Evolutionary conservation across 768 basidiomycete genomes (phyloP).

Genomic region (Suillus tomentosus): DNA sequence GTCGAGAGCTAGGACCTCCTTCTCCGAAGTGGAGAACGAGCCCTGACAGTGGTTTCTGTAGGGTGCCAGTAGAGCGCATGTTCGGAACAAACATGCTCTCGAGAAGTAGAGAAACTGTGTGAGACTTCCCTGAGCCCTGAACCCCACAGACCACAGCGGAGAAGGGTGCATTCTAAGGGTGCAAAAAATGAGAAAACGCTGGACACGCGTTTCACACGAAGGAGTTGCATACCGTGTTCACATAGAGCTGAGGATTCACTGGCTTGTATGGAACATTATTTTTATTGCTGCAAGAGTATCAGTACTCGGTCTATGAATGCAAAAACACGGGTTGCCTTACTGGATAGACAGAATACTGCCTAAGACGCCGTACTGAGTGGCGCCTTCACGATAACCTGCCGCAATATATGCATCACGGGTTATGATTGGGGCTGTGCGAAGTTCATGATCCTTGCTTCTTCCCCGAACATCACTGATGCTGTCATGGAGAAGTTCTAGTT

Average conservation of each 20-base stretch:
- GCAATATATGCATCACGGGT: conserved; percentile 50
- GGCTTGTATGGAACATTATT: conserved; percentile 30
- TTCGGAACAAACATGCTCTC: conserved; percentile 70
- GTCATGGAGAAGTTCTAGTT: conserved; percentile 35
- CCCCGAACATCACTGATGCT: conserved; percentile 19
- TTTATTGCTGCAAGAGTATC: conserved; percentile 33
- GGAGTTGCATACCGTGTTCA: conserved; percentile 57
- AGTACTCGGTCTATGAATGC: neutral
- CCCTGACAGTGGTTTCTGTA: conserved; percentile 58
- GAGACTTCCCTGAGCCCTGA: conserved; percentile 77
- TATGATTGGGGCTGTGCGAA: conserved; percentile 51
- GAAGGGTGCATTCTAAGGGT: conserved; percentile 64
- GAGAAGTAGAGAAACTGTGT: conserved; percentile 66
- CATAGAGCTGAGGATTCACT: conserved; percentile 56
- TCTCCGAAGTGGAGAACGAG: conserved; percentile 73
- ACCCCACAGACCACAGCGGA: conserved; percentile 78
- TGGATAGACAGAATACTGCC: conserved; percentile 49
- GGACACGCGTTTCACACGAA: neutral
- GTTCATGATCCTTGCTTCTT: conserved; percentile 34
- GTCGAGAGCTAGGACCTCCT: conserved; percentile 56
- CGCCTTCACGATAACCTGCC: conserved; percentile 33
- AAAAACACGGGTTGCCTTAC: conserved; percentile 33
- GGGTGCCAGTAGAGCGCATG: conserved; percentile 48
- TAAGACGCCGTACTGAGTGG: conserved; percentile 63
- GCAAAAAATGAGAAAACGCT: conserved; percentile 6